phyloP scores from a whole-genome alignment of 805 yeast species.

The Barnettozyma botsteinii region DNA sequence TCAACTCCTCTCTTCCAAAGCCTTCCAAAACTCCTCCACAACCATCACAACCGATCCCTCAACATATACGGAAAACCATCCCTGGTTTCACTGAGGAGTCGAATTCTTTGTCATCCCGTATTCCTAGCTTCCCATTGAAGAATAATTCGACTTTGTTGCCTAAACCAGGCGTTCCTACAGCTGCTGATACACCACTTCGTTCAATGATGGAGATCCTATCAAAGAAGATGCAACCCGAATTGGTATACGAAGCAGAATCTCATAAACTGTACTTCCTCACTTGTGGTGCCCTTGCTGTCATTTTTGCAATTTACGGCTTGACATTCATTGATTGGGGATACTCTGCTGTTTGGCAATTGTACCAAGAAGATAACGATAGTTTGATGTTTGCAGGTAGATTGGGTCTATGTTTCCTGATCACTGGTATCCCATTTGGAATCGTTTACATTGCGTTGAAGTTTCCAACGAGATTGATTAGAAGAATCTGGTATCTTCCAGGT shows the following conservation, averaged over 20 bases:
- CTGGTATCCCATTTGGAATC: constrained; percentile 30
- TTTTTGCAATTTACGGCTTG: constrained; percentile 63
- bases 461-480: constrained; percentile 66
- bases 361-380: constrained; percentile 43
- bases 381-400: constrained; percentile 32
- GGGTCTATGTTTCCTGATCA: constrained; percentile 37
- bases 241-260: constrained; percentile 79
- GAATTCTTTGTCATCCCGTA: constrained; percentile 46
- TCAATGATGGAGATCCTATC: constrained; percentile 57
- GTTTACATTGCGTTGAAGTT: constrained; percentile 36
- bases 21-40: constrained; percentile 2
- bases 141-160: constrained; percentile 71
- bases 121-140: constrained; percentile 62
- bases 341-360: constrained; percentile 45
- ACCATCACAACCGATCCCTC: constrained; percentile 13
- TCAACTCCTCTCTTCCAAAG: constrained; percentile 7
- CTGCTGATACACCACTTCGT: constrained; percentile 37
- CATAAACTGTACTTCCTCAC: constrained; percentile 70
- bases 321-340: constrained; percentile 52
- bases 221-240: constrained; percentile 55
- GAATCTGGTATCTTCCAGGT: constrained; percentile 74
- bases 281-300: constrained; percentile 62
- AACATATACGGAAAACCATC: constrained; percentile 19
- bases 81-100: constrained; percentile 26
- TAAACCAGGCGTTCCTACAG: constrained; percentile 72